These are phyloP conservation scores for Blastomyces silverae DNA, from an alignment of 2,329 filamentous ascomycete species.

Conservation along the genomic window DNA sequence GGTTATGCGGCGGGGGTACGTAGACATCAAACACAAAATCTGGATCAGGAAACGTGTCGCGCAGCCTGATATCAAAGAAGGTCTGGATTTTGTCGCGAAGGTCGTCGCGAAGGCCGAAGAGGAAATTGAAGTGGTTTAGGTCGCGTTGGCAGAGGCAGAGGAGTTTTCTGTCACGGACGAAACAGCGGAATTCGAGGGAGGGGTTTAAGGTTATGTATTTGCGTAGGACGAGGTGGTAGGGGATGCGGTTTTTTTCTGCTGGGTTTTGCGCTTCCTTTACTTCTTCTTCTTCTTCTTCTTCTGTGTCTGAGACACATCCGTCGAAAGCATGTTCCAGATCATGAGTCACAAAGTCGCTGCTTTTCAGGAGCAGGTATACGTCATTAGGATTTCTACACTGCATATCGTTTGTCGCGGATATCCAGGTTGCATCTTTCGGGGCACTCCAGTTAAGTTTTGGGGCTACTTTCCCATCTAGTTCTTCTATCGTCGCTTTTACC, in stretches of 20 bases:
- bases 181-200: slow-evolving; percentile 89
- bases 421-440: slow-evolving; percentile 93
- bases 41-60: slow-evolving; percentile 72
- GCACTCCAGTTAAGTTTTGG: slow-evolving; percentile 98
- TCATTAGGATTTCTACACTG: slow-evolving; percentile 85
- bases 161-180: slow-evolving; percentile 74
- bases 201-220: slow-evolving; percentile 86
- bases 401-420: slow-evolving; percentile 78
- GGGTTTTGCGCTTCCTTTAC: not conserved
- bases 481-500: slow-evolving; percentile 69
- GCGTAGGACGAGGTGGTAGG: slow-evolving; percentile 75
- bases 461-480: slow-evolving; percentile 76
- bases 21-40: slow-evolving; percentile 92
- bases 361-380: slow-evolving; percentile 88
- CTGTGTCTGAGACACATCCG: slow-evolving; percentile 48
- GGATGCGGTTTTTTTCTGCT: slow-evolving; percentile 42
- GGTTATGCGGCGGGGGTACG: slow-evolving; percentile 65
- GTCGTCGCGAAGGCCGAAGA: slow-evolving; percentile 59
- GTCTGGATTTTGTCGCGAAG: slow-evolving; percentile 62
- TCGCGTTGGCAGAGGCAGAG: slow-evolving; percentile 84
- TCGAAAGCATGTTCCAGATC: slow-evolving; percentile 92
- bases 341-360: slow-evolving; percentile 88
- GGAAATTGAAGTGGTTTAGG: slow-evolving; percentile 81
- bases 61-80: slow-evolving; percentile 69
- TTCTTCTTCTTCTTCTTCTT: slow-evolving; percentile 1